These are phyloP conservation scores for Leptographium flavum DNA, from an alignment of 2,329 filamentous ascomycete genomes.

Conservation along the genomic window DNA sequence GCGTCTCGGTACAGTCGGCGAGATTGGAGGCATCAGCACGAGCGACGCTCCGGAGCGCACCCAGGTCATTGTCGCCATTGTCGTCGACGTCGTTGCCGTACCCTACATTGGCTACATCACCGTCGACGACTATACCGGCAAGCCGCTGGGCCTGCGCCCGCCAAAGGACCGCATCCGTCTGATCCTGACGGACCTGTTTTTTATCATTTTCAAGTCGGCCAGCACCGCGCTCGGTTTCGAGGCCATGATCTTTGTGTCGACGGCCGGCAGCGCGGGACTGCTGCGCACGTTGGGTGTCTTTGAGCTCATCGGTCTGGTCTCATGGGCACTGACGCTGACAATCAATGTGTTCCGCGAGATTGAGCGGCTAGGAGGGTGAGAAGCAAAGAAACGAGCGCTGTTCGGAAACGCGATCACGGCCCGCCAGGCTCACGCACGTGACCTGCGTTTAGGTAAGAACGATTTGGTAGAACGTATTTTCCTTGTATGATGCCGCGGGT, in stretches of 20 bases:
- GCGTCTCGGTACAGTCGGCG: constrained; percentile 14
- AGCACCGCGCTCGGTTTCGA: constrained; percentile 62
- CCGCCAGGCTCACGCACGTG: too few relatives aligned
- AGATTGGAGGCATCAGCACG: constrained; percentile 14
- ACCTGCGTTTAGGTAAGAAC: too few relatives aligned
- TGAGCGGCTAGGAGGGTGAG: constrained; percentile 11
- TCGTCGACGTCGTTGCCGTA: constrained; percentile 77
- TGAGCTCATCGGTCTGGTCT: constrained; percentile 13
- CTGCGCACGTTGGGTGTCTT: constrained; percentile 11
- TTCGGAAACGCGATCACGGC: too few relatives aligned
- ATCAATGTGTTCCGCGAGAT: constrained; percentile 15
- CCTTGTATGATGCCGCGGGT: too few relatives aligned
- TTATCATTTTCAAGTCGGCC: constrained; percentile 93
- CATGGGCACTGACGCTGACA: constrained; percentile 14
- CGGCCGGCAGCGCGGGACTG: constrained; percentile 5
- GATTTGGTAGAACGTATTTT: too few relatives aligned
- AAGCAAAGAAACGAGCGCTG: too few relatives aligned
- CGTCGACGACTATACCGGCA: constrained; percentile 90
- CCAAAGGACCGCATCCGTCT: constrained; percentile 77
- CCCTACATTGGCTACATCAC: constrained; percentile 90
- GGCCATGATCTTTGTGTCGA: constrained; percentile 12
- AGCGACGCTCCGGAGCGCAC: constrained; percentile 40
- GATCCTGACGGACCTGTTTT: constrained; percentile 83
- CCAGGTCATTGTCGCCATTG: constrained; percentile 77
- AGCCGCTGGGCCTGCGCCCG: constrained; percentile 75